phyloP scores from a whole-genome alignment of 1,284 basidiomycete genomes.

The Trametes versicolor region DNA sequence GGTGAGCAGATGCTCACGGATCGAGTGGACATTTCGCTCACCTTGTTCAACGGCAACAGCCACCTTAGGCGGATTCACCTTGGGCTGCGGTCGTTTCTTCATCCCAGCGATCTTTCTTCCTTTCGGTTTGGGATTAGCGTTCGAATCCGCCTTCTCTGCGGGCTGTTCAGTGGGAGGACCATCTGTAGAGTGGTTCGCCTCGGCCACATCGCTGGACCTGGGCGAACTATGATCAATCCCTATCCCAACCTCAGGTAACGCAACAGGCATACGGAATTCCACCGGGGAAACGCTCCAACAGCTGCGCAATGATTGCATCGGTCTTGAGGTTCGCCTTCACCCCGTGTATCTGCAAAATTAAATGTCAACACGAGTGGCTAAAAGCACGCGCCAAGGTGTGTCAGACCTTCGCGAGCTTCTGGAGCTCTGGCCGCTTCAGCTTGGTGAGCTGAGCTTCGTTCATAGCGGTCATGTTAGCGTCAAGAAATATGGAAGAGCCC shows the following conservation, averaged over 20 bases:
- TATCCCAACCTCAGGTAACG: background rate
- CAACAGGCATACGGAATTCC: background rate
- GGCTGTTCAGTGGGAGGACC: background rate
- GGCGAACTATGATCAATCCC: background rate
- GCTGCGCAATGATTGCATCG: slow-evolving; percentile 12
- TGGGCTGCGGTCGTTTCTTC: too few relatives aligned
- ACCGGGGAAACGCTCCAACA: slow-evolving; percentile 3
- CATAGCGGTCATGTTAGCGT: background rate
- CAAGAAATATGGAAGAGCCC: too few relatives aligned
- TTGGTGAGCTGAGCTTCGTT: slow-evolving; percentile 8
- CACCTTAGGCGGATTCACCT: too few relatives aligned
- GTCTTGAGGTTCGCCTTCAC: slow-evolving; percentile 18
- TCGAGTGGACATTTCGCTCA: too few relatives aligned
- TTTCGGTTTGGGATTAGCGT: background rate
- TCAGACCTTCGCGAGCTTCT: slow-evolving; percentile 20
- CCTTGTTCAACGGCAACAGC: too few relatives aligned
- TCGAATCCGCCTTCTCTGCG: background rate
- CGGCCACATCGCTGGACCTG: background rate
- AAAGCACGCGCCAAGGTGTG: background rate
- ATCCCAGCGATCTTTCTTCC: background rate
- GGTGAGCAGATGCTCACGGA: too few relatives aligned
- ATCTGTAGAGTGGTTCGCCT: background rate
- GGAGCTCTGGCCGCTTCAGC: slow-evolving; percentile 16
- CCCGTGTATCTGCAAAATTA: slow-evolving; percentile 1
- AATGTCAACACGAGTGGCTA: background rate